Evolutionary conservation across 169 alveolate genomes (phyloP).

Genomic region (Cryptosporidium muris): DNA sequence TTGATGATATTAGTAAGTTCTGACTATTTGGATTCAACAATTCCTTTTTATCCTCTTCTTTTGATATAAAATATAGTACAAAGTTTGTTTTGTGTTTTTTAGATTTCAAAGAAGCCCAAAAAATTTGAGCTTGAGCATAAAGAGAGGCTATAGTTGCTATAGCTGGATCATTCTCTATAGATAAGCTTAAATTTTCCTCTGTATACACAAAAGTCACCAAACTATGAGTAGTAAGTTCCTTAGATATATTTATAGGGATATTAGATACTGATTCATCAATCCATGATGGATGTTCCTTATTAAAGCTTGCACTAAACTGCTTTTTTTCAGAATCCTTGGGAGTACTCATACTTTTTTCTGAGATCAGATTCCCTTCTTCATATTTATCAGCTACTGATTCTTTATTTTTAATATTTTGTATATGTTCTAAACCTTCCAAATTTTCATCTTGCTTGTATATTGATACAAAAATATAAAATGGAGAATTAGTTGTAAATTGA

Average conservation of each 20-base stretch:
- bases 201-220: background rate
- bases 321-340: background rate
- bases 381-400: background rate
- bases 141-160: conserved; percentile 30
- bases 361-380: background rate
- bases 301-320: too few species aligned
- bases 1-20: background rate
- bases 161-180: conserved; percentile 19
- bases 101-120: conserved; percentile 19
- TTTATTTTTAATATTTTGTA: background rate
- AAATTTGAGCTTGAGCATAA: conserved; percentile 45
- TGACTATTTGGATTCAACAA: conserved; percentile 37
- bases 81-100: background rate
- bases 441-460: conserved; percentile 8
- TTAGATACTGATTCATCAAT: too few species aligned
- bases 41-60: background rate
- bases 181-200: background rate
- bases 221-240: too few species aligned
- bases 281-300: too few species aligned
- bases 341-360: background rate
- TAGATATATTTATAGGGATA: too few species aligned
- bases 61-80: background rate
- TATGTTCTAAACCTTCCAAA: conserved; percentile 1
- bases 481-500: too few species aligned
- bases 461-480: too few species aligned